These are phyloP conservation scores for Picochlorum sp. DNA, from an alignment of 139 green algal genomes.

Conservation along the genomic window DNA sequence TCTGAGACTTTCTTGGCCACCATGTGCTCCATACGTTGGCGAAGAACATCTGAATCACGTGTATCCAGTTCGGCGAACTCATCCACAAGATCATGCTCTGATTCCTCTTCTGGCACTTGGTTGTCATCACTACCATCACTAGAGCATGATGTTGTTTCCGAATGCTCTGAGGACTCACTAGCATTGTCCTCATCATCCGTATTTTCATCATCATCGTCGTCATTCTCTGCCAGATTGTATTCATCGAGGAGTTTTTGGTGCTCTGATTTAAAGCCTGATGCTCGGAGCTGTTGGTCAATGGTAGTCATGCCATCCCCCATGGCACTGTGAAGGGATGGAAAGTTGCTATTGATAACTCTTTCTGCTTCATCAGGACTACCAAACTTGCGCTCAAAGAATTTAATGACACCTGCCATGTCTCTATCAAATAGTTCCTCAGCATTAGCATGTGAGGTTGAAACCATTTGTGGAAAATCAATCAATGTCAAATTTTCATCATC, in stretches of 20 bases:
- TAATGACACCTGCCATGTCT: slow-evolving; percentile 86
- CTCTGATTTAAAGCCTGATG: slow-evolving; percentile 57
- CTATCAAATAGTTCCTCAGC: slow-evolving; percentile 85
- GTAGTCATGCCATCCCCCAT: slow-evolving; percentile 37
- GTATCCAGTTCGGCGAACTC: slow-evolving; percentile 4
- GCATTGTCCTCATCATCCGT: slow-evolving; percentile 3
- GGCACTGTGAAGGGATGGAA: slow-evolving; percentile 43
- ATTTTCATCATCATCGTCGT: slow-evolving; percentile 14
- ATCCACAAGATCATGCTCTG: neutral
- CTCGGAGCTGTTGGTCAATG: slow-evolving; percentile 53
- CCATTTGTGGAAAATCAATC: slow-evolving; percentile 98
- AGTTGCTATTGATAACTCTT: slow-evolving; percentile 46
- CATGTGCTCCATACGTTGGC: neutral
- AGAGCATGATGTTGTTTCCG: neutral
- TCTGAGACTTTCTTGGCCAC: slow-evolving; percentile 29
- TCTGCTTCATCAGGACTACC: slow-evolving; percentile 14
- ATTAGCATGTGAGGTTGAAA: slow-evolving; percentile 83
- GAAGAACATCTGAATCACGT: slow-evolving; percentile 1
- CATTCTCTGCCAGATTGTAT: neutral
- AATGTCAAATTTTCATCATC: slow-evolving; percentile 71
- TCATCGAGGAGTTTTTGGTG: slow-evolving; percentile 33
- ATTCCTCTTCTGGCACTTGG: neutral
- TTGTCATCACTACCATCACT: neutral
- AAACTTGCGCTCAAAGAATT: slow-evolving; percentile 70
- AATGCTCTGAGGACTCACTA: neutral